phyloP scores from a whole-genome alignment of 2,329 filamentous ascomycete species.

The Paramyrothecium sp. region DNA sequence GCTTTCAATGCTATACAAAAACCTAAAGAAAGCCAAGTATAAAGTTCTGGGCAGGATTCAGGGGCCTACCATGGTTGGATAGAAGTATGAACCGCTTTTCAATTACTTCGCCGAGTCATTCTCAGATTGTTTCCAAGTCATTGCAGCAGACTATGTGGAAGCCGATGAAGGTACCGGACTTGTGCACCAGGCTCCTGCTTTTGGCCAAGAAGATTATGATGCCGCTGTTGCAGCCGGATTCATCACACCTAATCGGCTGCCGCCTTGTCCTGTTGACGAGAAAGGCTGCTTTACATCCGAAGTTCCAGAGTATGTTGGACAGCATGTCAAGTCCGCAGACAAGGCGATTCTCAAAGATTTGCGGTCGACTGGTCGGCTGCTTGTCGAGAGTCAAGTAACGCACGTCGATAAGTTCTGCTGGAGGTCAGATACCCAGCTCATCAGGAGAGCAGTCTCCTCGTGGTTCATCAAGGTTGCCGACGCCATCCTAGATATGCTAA shows the following conservation, averaged over 20 bases:
- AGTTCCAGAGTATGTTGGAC: slow-evolving; percentile 19
- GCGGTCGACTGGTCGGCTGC: slow-evolving; percentile 15
- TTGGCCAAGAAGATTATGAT: slow-evolving; percentile 76
- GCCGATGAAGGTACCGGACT: slow-evolving; percentile 72
- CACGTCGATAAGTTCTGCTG: slow-evolving; percentile 23
- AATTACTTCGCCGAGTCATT: slow-evolving; percentile 71
- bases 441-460: slow-evolving; percentile 21
- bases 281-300: slow-evolving; percentile 22
- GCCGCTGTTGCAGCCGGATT: slow-evolving; percentile 63
- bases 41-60: slow-evolving; percentile 66
- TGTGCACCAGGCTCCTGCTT: slow-evolving; percentile 72
- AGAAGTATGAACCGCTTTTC: slow-evolving; percentile 72
- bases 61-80: slow-evolving; percentile 67
- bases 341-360: slow-evolving; percentile 23
- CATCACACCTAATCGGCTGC: slow-evolving; percentile 59
- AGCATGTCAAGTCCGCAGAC: slow-evolving; percentile 23
- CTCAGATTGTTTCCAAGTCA: slow-evolving; percentile 66
- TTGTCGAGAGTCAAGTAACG: slow-evolving; percentile 18
- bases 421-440: slow-evolving; percentile 24
- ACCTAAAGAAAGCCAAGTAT: slow-evolving; percentile 74
- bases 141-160: slow-evolving; percentile 70
- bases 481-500: slow-evolving; percentile 17
- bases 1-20: slow-evolving; percentile 70
- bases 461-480: slow-evolving; percentile 24
- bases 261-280: slow-evolving; percentile 71